phyloP scores from a whole-genome alignment of 208 protist genomes.

The Acanthamoeba triangularis region DNA sequence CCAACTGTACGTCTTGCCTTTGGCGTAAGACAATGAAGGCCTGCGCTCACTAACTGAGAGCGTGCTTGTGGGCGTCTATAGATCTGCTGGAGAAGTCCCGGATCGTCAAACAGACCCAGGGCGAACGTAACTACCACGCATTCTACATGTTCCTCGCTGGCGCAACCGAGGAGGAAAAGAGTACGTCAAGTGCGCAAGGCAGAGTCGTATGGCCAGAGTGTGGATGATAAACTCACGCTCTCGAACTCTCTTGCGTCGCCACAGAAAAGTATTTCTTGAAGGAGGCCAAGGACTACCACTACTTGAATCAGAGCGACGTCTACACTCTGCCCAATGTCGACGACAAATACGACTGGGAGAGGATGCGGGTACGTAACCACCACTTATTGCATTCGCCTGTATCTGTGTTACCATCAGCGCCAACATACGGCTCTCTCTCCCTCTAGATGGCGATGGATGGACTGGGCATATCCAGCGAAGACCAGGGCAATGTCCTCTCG shows the following conservation, averaged over 20 bases:
- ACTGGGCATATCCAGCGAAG: slow-evolving; percentile 79
- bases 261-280: slow-evolving; percentile 66
- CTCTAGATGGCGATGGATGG: slow-evolving; percentile 69
- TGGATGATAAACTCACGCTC: too few relatives aligned
- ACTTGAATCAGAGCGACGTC: slow-evolving; percentile 90
- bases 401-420: too few relatives aligned
- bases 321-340: slow-evolving; percentile 91
- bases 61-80: neutral
- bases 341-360: slow-evolving; percentile 90
- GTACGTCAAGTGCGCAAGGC: neutral
- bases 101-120: slow-evolving; percentile 82
- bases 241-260: too few relatives aligned
- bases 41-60: neutral
- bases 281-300: slow-evolving; percentile 91
- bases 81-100: slow-evolving; percentile 86
- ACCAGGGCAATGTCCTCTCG: slow-evolving; percentile 76
- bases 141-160: slow-evolving; percentile 79
- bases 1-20: slow-evolving; percentile 72
- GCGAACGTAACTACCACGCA: slow-evolving; percentile 86
- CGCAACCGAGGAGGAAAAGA: neutral
- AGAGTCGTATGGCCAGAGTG: too few relatives aligned
- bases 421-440: too few relatives aligned
- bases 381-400: too few relatives aligned
- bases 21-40: neutral
- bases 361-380: too few relatives aligned